Conservation (phyloP, 108 stramenopile species). For the Parietichytrium sp. region DNA sequence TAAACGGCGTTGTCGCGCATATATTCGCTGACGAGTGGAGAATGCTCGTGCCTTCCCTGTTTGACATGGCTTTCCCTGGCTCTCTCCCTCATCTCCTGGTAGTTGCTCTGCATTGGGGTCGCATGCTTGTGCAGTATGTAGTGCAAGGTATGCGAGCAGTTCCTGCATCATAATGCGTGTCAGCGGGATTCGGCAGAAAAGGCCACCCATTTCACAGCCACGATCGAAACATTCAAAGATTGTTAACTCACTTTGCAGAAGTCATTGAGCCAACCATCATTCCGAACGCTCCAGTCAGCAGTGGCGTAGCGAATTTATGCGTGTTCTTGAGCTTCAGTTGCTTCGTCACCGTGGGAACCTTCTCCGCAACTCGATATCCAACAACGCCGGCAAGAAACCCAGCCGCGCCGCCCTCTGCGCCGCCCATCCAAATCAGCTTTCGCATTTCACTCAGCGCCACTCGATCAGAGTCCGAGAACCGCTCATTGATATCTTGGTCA, state of each 20-base stretch:
- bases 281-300: not conserved
- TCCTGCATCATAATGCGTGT: no score
- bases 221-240: no score
- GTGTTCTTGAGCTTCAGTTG: not conserved
- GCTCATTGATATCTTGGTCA: no score
- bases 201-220: no score
- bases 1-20: no score
- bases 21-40: no score
- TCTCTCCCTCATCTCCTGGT: no score
- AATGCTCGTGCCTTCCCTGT: no score
- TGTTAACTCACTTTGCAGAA: no score
- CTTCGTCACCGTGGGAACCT: no score
- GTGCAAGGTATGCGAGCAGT: slow-evolving; percentile 13
- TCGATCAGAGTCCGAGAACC: not conserved
- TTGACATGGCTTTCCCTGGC: no score
- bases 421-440: not conserved
- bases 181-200: no score
- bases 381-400: slow-evolving; percentile 11
- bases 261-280: slow-evolving; percentile 17
- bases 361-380: not conserved
- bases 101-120: not conserved
- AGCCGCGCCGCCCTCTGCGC: slow-evolving; percentile 19
- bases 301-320: slow-evolving; percentile 11
- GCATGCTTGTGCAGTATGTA: slow-evolving; percentile 24
- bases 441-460: slow-evolving; percentile 15